Base-by-base conservation (phyloP, 2,329 filamentous ascomycete species). In the Sphaerostilbella broomeana region DNA sequence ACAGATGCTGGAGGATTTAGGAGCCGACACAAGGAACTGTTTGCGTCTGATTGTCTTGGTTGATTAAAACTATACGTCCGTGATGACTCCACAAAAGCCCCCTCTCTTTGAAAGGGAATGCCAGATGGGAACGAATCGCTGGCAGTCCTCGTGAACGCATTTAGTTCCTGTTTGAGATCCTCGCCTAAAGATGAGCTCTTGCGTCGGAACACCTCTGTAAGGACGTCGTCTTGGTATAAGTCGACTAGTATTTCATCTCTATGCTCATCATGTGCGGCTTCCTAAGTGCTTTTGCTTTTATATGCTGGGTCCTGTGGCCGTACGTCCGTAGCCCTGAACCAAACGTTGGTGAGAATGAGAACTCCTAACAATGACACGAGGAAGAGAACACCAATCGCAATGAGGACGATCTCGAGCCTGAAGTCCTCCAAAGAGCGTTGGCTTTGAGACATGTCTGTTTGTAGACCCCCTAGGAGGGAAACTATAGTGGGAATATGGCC, bases 381-480 rank as follows among this genome's bases (percentile, higher is more conserved):
- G 12, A 58, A 28, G 24, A 65, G 45, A 30, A 60, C 53, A 10
- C 51, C 54, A 11, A 52, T 41, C 10, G 61, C 58, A 18, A 65
- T 46, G 18, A 62, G 45, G 25, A 57, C 35, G 30, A 64, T 60
- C 46, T 64, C 60, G 24, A 60, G 40, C 29, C 52, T 51, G 38
- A 46, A 54, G 22, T 53, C 45, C n/a, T 60, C 54, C 28, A 56
- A 27, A 22, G 51, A 48, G 20, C 43, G 50, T 17, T 44, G 40
- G 29, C 36, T 21, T 33, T 55, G 38, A 32, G 52, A 22, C 56
- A 59, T 58, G 28, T 32, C 25, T 15, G 26, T 17, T 25, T 13
- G 12, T 24, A 12, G 8, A 25, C 12, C 22, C 8, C 11, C 15
- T 28, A 25, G 30, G 29, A 28, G 19, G 35, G 9, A 21, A 24